Evolutionary conservation across 768 basidiomycete species (phyloP).

Genomic region (Lentinula aciculospora): DNA sequence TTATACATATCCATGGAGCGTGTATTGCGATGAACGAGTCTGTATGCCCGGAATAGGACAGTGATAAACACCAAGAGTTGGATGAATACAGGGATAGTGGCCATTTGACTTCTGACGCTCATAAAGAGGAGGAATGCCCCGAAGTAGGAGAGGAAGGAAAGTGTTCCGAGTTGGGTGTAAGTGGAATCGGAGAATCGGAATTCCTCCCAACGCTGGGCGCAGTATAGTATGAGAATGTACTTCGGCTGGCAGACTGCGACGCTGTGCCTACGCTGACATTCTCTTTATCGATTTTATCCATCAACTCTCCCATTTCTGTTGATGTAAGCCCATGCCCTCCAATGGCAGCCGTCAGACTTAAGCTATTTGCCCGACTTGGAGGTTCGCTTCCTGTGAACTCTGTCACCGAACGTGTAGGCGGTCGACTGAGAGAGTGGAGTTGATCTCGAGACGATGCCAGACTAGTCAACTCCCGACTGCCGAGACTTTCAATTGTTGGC

Average conservation of each 20-base stretch:
- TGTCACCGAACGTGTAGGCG: constrained; percentile 32
- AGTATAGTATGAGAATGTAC: background rate
- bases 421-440: constrained; percentile 25
- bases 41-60: too few species aligned
- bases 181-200: background rate
- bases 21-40: background rate
- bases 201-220: background rate
- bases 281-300: constrained; percentile 10
- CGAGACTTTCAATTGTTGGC: constrained; percentile 78
- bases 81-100: background rate
- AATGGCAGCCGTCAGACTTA: constrained; percentile 14
- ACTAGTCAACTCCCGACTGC: constrained; percentile 46
- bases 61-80: too few species aligned
- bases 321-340: constrained; percentile 13
- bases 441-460: constrained; percentile 22
- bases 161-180: background rate
- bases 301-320: constrained; percentile 30
- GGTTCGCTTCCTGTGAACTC: constrained; percentile 22
- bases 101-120: background rate
- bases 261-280: constrained; percentile 1
- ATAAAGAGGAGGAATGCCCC: background rate
- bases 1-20: background rate
- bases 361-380: constrained; percentile 32
- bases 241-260: background rate
- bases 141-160: background rate